These are phyloP conservation scores for Huntiella abstrusa DNA, from an alignment of 2,329 filamentous ascomycete species.

Conservation along the genomic window DNA sequence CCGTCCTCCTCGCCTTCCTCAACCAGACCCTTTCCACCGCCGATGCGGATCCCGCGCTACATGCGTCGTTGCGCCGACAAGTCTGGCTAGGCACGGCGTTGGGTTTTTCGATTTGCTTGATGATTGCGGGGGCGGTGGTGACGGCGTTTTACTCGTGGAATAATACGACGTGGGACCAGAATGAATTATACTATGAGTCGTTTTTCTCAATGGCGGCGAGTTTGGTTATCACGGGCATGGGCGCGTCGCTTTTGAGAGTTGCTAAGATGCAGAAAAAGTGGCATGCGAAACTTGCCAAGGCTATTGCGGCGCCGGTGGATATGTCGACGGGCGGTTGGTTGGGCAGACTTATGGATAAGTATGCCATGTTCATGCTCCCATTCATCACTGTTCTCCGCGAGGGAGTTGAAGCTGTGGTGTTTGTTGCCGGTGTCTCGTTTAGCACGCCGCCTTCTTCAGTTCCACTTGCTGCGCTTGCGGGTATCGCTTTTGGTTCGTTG, in stretches of 20 bases:
- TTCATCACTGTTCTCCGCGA: conserved; percentile 79
- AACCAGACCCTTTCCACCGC: conserved; percentile 49
- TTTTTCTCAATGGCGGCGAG: conserved; percentile 57
- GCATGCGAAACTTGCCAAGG: conserved; percentile 60
- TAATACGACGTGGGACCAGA: conserved; percentile 40
- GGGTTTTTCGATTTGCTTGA: conserved; percentile 45
- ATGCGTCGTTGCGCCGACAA: conserved; percentile 9
- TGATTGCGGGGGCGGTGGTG: conserved; percentile 49
- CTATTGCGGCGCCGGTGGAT: conserved; percentile 35
- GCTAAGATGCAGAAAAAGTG: conserved; percentile 75
- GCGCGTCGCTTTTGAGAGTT: conserved; percentile 60
- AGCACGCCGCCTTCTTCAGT: conserved; percentile 56
- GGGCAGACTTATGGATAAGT: conserved; percentile 52
- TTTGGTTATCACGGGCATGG: conserved; percentile 66
- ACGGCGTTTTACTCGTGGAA: conserved; percentile 42
- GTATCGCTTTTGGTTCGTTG: conserved; percentile 44
- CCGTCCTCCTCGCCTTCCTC: conserved; percentile 64
- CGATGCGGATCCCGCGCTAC: conserved; percentile 8
- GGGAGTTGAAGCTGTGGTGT: conserved; percentile 71
- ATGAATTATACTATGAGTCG: conserved; percentile 67
- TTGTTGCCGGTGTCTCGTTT: conserved; percentile 62
- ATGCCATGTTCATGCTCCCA: conserved; percentile 70
- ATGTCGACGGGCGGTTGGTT: conserved; percentile 32
- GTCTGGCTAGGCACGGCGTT: conserved; percentile 47
- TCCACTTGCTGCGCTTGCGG: conserved; percentile 56